These are phyloP conservation scores for Teratosphaeria zuluensis DNA, from an alignment of 2,329 filamentous ascomycete species.

Conservation along the genomic window DNA sequence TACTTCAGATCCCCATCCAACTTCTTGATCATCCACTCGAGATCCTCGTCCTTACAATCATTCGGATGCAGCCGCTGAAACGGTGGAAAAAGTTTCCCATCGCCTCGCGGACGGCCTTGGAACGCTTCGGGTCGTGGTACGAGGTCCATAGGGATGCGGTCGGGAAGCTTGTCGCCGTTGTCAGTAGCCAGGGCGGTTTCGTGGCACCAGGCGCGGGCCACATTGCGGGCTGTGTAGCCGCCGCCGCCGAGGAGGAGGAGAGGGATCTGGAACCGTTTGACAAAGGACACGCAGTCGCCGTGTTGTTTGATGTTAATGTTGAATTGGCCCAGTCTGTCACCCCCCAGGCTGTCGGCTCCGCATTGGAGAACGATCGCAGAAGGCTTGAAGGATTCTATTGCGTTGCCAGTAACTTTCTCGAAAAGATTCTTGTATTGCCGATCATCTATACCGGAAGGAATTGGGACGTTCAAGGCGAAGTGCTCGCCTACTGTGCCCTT, in stretches of 20 bases:
- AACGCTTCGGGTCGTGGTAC: slow-evolving; percentile 85
- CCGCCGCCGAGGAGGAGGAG: slow-evolving; percentile 88
- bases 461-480: slow-evolving; percentile 59
- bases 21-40: slow-evolving; percentile 65
- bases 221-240: slow-evolving; percentile 92
- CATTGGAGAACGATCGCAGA: slow-evolving; percentile 90
- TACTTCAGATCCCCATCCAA: slow-evolving; percentile 81
- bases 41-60: slow-evolving; percentile 68
- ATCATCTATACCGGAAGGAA: slow-evolving; percentile 59
- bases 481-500: slow-evolving; percentile 70
- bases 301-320: slow-evolving; percentile 95
- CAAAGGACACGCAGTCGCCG: slow-evolving; percentile 80
- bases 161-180: slow-evolving; percentile 58
- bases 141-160: slow-evolving; percentile 61
- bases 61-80: slow-evolving; percentile 56
- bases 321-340: slow-evolving; percentile 88
- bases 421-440: slow-evolving; percentile 77
- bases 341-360: slow-evolving; percentile 86
- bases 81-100: slow-evolving; percentile 68
- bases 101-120: slow-evolving; percentile 60
- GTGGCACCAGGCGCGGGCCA: slow-evolving; percentile 92
- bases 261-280: slow-evolving; percentile 70
- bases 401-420: slow-evolving; percentile 65
- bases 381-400: slow-evolving; percentile 76
- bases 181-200: slow-evolving; percentile 87